Evolutionary conservation across 805 yeast genomes (phyloP).

Genomic region (Candida berthetii): DNA sequence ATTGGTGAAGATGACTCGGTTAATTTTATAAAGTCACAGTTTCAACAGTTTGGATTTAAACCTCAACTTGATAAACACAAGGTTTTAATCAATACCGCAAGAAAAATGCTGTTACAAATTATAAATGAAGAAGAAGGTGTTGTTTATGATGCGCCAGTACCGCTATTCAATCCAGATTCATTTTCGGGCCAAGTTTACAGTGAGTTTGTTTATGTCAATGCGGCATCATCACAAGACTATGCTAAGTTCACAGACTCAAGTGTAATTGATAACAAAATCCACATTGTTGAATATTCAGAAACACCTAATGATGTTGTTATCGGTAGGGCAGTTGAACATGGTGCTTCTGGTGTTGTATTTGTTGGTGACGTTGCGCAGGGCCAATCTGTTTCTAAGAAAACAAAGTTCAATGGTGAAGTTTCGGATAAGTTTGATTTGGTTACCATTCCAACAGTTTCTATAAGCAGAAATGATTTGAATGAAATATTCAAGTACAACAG

Average conservation of each 20-base stretch:
- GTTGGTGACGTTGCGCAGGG: conserved; percentile 26
- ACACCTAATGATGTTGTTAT: conserved; percentile 52
- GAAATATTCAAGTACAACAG: conserved; percentile 1
- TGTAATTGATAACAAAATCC: conserved; percentile 50
- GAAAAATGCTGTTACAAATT: conserved; percentile 35
- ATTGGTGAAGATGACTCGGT: conserved; percentile 24
- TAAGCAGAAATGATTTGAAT: neutral
- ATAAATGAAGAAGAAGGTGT: conserved; percentile 27
- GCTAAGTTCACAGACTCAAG: conserved; percentile 28
- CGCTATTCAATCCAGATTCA: conserved; percentile 59
- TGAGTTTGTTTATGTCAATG: conserved; percentile 44
- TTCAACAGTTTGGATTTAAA: conserved; percentile 44
- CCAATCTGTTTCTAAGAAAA: neutral
- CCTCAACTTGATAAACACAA: conserved; percentile 50
- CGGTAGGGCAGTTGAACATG: conserved; percentile 52
- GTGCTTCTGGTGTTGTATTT: conserved; percentile 57
- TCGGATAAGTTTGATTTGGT: neutral
- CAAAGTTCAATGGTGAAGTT: neutral
- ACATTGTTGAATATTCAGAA: conserved; percentile 45
- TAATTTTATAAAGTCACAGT: conserved; percentile 43
- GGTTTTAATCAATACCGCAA: conserved; percentile 47
- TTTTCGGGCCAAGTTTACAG: conserved; percentile 57
- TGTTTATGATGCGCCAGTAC: conserved; percentile 43
- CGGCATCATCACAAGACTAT: conserved; percentile 50
- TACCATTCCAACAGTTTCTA: neutral